Evolutionary conservation across 176 grass and related monocot species (phyloP), one percentile per base, ranked within the genome.

Genomic region (Bonia amplexicaulis): DNA sequence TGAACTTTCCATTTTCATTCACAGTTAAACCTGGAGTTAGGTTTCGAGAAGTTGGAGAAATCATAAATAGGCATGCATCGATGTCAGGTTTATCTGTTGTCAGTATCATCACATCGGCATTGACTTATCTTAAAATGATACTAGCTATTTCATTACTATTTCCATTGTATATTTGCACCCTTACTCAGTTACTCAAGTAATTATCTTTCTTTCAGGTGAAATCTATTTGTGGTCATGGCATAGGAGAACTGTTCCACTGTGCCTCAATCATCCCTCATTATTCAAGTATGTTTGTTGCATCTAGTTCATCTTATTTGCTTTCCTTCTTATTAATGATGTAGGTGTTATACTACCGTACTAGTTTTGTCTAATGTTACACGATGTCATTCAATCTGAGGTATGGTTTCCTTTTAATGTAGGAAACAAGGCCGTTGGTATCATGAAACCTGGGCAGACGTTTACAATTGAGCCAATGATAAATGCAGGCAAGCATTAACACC

Each of bases 381-480:
- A 63, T 69, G 20, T 47, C 44, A 84, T 46, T 66, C 61, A 82
- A 59, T 59, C 31, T 25, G 26, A 53, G 35, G 10, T 81, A 39
- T 84, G 51, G 22, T 81, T 78, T 23, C 27, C 42, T 88, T 85
- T 39, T 79, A 82, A 78, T 61, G 59, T 80, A 99, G 96, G 90
- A 82, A 99, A 99, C 87, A 99, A 99, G 92, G 93, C 96, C 53
- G 96, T 99, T 79, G 93, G 96, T 84, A 89, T 96, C 78, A 99
- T 99, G 96, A 99, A 99, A 92, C 74, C 96, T 70, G 96, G 96
- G 22, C 96, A 99, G 72, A 96, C 90, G 79, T 99, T 99, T 86
- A 99, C 96, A 45, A 99, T 96, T 26, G 96, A 96, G 81, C 96
- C 96, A 69, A 99, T 99, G 96, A 96, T 99, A 77, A 96, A 99